Conservation (phyloP, 1,139 yeast species). For the Sugiyamaella castrensis region DNA sequence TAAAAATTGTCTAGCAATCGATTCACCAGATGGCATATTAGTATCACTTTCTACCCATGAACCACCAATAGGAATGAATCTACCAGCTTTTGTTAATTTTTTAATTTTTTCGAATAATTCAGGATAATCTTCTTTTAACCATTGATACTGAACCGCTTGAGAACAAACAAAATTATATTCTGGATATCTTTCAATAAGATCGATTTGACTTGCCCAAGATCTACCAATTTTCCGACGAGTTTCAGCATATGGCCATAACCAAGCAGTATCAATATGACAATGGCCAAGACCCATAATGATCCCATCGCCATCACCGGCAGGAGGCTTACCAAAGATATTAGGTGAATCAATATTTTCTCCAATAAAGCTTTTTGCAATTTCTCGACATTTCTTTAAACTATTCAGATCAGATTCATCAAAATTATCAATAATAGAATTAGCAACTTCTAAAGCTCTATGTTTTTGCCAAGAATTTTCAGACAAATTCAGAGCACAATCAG, state of each 20-base stretch:
- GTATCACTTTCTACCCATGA: constrained; percentile 98
- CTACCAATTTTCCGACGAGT: constrained; percentile 85
- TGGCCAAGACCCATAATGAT: constrained; percentile 80
- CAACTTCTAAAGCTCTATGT: constrained; percentile 72
- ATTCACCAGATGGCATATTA: constrained; percentile 88
- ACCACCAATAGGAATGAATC: constrained; percentile 89
- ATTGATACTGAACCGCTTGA: constrained; percentile 91
- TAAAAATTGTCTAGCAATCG: constrained; percentile 79
- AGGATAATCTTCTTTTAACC: constrained; percentile 85
- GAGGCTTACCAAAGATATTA: constrained; percentile 46
- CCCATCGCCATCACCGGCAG: constrained; percentile 9
- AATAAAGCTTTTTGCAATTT: constrained; percentile 59
- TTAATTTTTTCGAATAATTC: constrained; percentile 61
- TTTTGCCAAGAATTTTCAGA: constrained; percentile 75
- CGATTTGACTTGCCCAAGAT: constrained; percentile 90
- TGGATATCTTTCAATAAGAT: constrained; percentile 79
- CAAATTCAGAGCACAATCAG: constrained; percentile 87
- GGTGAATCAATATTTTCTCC: constrained; percentile 64
- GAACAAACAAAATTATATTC: constrained; percentile 93
- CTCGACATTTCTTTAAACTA: constrained; percentile 60
- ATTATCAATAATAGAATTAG: constrained; percentile 74
- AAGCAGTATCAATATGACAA: constrained; percentile 95
- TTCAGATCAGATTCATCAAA: constrained; percentile 57
- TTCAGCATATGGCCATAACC: constrained; percentile 98
- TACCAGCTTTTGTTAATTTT: constrained; percentile 64